phyloP scores from a whole-genome alignment of 2,329 filamentous ascomycete species.

The Canariomyces notabilis region DNA sequence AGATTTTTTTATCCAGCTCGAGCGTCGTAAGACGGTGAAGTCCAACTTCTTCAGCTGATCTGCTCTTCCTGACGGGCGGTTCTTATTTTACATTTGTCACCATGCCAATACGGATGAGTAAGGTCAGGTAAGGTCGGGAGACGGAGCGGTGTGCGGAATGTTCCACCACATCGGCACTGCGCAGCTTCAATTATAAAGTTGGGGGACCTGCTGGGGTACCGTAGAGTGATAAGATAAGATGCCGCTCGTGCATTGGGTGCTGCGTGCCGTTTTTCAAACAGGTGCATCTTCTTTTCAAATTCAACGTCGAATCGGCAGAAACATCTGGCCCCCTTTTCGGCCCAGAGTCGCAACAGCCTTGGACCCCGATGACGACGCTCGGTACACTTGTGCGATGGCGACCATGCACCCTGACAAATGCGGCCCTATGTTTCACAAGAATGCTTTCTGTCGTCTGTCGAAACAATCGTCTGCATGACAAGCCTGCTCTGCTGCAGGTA shows the following conservation, averaged over 20 bases:
- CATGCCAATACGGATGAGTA: no score
- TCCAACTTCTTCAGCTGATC: no score
- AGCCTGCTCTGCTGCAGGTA: background rate
- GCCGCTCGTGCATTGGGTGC: slow-evolving; percentile 4
- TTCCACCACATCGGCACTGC: background rate
- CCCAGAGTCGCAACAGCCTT: background rate
- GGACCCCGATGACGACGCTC: slow-evolving; percentile 5
- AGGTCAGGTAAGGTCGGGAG: no score
- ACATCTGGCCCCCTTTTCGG: background rate
- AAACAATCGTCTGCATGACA: slow-evolving; percentile 6
- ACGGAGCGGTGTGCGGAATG: no score
- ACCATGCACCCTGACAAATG: background rate
- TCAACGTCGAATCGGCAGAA: background rate
- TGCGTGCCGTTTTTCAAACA: background rate
- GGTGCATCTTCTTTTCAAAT: background rate
- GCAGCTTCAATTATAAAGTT: background rate
- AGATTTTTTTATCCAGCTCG: background rate
- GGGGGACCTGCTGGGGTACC: no score
- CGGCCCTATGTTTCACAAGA: background rate
- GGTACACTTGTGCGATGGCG: background rate
- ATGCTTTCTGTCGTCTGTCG: background rate
- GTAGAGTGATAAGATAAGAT: slow-evolving; percentile 21
- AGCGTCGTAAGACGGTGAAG: background rate
- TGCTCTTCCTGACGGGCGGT: no score
- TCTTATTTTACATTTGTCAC: no score